phyloP scores from a whole-genome alignment of 2,329 filamentous ascomycete genomes.

The Malbranchea zuffiana region DNA sequence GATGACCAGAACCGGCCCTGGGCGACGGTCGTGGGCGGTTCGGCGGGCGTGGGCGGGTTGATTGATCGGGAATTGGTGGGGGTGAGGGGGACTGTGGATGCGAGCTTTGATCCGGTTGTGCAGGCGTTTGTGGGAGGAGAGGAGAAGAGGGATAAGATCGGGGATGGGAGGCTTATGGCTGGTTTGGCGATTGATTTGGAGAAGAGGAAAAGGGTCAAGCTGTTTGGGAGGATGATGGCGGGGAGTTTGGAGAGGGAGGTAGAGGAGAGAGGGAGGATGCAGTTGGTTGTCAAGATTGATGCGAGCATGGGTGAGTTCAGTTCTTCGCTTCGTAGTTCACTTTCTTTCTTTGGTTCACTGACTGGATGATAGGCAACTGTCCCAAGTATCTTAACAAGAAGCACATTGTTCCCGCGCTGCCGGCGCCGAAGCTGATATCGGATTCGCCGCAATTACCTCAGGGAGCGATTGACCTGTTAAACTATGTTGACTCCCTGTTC shows the following conservation, averaged over 20 bases:
- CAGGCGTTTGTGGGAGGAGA: slow-evolving; percentile 47
- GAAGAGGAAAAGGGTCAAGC: slow-evolving; percentile 60
- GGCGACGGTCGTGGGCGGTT: slow-evolving; percentile 69
- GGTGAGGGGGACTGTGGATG: slow-evolving; percentile 51
- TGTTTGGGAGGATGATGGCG: slow-evolving; percentile 58
- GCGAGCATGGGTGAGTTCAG: slow-evolving; percentile 49
- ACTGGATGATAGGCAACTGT: slow-evolving; percentile 53
- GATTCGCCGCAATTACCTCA: slow-evolving; percentile 39
- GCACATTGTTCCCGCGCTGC: slow-evolving; percentile 45
- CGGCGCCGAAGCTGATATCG: slow-evolving; percentile 44
- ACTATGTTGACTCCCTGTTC: slow-evolving; percentile 64
- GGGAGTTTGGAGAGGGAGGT: slow-evolving; percentile 41
- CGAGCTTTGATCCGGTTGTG: slow-evolving; percentile 57
- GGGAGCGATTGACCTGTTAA: slow-evolving; percentile 49
- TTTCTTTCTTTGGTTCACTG: slow-evolving; percentile 6
- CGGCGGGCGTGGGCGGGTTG: slow-evolving; percentile 53
- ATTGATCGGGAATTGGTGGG: slow-evolving; percentile 55
- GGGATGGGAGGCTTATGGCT: slow-evolving; percentile 44
- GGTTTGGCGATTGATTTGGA: slow-evolving; percentile 55
- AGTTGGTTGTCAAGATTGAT: slow-evolving; percentile 57
- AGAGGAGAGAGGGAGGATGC: slow-evolving; percentile 27
- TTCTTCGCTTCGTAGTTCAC: not conserved
- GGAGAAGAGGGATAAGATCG: slow-evolving; percentile 35
- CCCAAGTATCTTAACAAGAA: slow-evolving; percentile 80
- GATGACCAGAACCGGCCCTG: slow-evolving; percentile 57